Base-by-base conservation (phyloP, 306 rosid species). In the Rosa lucieae region DNA sequence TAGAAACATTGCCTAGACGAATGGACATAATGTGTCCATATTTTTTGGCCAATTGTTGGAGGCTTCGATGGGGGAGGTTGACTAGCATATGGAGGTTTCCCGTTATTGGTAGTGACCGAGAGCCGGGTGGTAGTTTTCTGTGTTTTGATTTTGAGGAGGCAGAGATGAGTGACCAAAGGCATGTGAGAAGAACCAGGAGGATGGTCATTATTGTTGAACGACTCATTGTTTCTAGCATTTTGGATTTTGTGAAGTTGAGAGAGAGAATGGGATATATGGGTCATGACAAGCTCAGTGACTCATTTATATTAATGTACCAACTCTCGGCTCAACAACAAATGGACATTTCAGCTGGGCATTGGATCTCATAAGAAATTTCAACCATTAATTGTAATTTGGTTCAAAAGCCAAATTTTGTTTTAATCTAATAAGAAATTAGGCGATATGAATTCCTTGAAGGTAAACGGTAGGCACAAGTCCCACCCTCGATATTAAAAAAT, bases 11-110 rank as follows among this genome's bases (percentile, higher is more conserved):
- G 56, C 87, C 90, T 5, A 89, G 63, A 18, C 87, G 67, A 8
- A 85, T 51, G 66, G 73, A 81, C 92, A 89, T 87, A 21, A 87
- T 74, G 58, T 88, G 82, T 3, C 92, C 92, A 75, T 89, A 67
- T 72, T 47, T 75, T 62, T 14, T 71, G 55, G 92, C 86, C 26
- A 85, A 51, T 72, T 83, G 20, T 46, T 83, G 85, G 79, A 87
- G 90, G 52, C 46, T 69, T 5, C 56, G 75, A 7, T 77, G 74
- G 39, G 80, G 80, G 15, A 77, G 80, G 42, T 21, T 21, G 8
- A 66, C 80, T 67, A 66, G 17, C 74, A 66, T 20, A 3, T 49
- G 80, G 43, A 77, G 80, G 39, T 77, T 77, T 23, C 52, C 80
- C 8, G 67, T 66, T 17, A 77, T 77, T 8, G 80, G 66, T 0